phyloP scores from a whole-genome alignment of 306 rosid genomes.

The Macrotyloma uniflorum region DNA sequence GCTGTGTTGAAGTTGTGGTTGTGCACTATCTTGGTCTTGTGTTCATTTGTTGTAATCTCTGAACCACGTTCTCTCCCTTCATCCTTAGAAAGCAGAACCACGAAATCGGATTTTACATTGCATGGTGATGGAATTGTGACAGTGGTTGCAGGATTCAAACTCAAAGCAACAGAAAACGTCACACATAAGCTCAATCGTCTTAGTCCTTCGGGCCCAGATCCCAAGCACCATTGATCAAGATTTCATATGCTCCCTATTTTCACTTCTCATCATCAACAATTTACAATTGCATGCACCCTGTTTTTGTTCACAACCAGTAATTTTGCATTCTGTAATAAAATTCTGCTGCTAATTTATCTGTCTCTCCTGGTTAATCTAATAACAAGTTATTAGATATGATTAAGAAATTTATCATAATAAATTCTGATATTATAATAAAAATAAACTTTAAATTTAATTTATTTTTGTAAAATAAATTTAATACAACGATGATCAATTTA shows the following conservation, averaged over 20 bases:
- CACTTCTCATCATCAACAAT: not conserved
- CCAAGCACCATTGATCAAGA: constrained; percentile 30
- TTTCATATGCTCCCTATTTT: not conserved
- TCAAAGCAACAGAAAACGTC: not conserved
- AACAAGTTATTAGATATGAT: too few species aligned
- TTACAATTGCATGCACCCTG: not conserved
- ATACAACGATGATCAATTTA: too few species aligned
- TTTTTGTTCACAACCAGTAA: not conserved
- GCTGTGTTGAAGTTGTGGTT: constrained; percentile 14
- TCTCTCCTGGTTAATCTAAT: too few species aligned
- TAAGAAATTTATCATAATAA: too few species aligned
- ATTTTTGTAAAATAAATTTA: too few species aligned
- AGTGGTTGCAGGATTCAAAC: constrained; percentile 18
- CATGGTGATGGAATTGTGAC: not conserved
- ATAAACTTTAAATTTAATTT: too few species aligned
- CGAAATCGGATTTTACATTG: constrained; percentile 16
- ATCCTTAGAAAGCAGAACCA: not conserved
- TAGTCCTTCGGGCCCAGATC: constrained; percentile 40
- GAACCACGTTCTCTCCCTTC: constrained; percentile 30
- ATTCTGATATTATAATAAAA: too few species aligned
- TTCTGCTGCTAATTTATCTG: not conserved
- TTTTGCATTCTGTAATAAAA: not conserved
- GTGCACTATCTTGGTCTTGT: constrained; percentile 27
- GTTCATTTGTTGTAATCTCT: not conserved
- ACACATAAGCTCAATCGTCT: not conserved